Evolutionary conservation across 805 yeast species (phyloP).

Genomic region (Metschnikowia amazonensis): DNA sequence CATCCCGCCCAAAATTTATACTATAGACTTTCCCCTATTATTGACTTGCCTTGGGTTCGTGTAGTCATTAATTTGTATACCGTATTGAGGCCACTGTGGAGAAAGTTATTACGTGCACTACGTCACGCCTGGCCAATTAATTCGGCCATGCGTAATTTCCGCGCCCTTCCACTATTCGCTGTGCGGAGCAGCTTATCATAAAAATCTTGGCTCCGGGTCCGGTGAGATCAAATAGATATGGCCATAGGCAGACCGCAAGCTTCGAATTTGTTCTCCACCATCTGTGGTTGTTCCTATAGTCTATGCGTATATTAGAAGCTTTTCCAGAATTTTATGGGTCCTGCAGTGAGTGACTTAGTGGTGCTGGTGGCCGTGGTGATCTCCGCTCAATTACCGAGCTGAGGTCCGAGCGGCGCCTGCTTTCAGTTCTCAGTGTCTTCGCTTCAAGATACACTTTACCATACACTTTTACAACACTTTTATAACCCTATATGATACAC

Average conservation of each 20-base stretch:
- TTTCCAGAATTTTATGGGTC: no score
- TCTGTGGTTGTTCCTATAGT: no score
- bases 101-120: neutral
- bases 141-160: conserved; percentile 2
- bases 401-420: neutral
- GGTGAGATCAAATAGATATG: neutral
- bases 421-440: no score
- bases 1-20: no score
- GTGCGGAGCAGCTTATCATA: neutral
- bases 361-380: neutral
- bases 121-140: conserved; percentile 5
- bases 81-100: no score
- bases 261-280: neutral
- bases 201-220: conserved; percentile 5
- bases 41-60: no score
- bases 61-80: no score
- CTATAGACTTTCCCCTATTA: no score
- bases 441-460: no score
- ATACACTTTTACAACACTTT: no score
- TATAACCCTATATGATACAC: no score
- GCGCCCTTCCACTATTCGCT: neutral
- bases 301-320: no score
- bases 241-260: neutral
- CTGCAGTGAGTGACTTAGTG: neutral
- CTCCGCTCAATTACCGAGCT: neutral